Evolutionary conservation across 2,329 filamentous ascomycete species (phyloP), one percentile per base, ranked within the genome.

Genomic region (Trichoderma gracile): DNA sequence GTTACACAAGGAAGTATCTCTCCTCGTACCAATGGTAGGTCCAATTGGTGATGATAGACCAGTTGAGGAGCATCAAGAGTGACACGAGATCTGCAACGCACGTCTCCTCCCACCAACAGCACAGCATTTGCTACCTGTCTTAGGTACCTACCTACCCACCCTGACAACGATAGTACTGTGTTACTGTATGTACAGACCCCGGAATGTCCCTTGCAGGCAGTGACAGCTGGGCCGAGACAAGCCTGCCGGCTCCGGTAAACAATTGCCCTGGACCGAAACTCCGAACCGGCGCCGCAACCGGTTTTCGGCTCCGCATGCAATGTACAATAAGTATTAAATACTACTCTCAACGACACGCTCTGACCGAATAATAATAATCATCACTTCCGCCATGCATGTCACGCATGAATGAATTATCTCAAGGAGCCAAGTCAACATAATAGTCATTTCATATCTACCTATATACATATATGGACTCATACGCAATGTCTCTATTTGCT

Each of bases 401-500:
- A 52, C 33, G 3, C 33, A 14, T 33, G n/a, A n/a, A n/a, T n/a
- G n/a, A n/a, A n/a, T n/a, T n/a, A n/a, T n/a, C n/a, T n/a, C n/a
- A n/a, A n/a, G 10, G 33, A 38, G 42, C 46, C 27, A 52, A 61
- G 47, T 45, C 33, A 21, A 52, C n/a, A 27, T 52, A 14, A 7
- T 52, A 52, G 38, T 14, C 12, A 14, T 5, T 38, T 14, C 2
- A 38, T 52, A 42, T n/a, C 15, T 49, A 59, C 50, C n/a, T 46
- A 57, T 57, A 57, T 57, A 57, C 55, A 57, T 47, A 38, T 14
- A 30, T 27, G 19, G n/a, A 5, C 46, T 47, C 43, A 7, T 49
- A 21, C 45, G 27, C 33, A 38, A 38, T 38, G 7, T 55, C 46
- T 67, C 65, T 67, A 63, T 59, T 65, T 64, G 59, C 71, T 71